These are phyloP conservation scores for Anastatica hierochuntica DNA, from an alignment of 345 rosid genomes.

Conservation along the genomic window DNA sequence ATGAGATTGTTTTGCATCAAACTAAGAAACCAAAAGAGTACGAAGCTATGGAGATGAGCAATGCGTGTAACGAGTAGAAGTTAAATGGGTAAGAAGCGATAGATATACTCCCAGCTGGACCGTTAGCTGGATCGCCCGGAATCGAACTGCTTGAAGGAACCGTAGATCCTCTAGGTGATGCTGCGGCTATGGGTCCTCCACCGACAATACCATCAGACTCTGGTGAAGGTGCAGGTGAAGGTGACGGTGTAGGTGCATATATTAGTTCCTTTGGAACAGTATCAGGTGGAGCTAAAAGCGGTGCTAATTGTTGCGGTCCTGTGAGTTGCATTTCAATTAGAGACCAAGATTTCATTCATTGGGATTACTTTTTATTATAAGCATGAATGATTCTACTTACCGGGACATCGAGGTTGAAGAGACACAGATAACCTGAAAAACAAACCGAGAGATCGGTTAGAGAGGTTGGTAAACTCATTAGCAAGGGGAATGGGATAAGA, in stretches of 20 bases:
- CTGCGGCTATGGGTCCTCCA: conserved; percentile 28
- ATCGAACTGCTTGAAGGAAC: conserved; percentile 43
- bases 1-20: conserved; percentile 18
- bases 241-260: conserved; percentile 53
- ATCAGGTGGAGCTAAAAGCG: conserved; percentile 76
- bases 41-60: conserved; percentile 13
- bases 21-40: not conserved
- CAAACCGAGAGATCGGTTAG: not conserved
- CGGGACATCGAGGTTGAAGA: conserved; percentile 93
- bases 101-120: conserved; percentile 58
- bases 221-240: conserved; percentile 42
- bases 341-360: conserved; percentile 11
- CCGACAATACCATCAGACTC: conserved; percentile 28
- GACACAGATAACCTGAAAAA: conserved; percentile 54
- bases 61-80: conserved; percentile 13
- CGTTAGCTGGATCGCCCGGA: conserved; percentile 51
- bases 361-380: not conserved
- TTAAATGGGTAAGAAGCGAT: conserved; percentile 30
- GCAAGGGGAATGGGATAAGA: not conserved
- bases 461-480: not conserved
- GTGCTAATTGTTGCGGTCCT: conserved; percentile 77
- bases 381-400: conserved; percentile 42
- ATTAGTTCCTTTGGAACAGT: conserved; percentile 36
- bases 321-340: too few relatives aligned
- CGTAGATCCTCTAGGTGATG: conserved; percentile 37